These are phyloP conservation scores for Rhodosporidiobolus sp. DNA, from an alignment of 768 basidiomycete genomes.

Conservation along the genomic window DNA sequence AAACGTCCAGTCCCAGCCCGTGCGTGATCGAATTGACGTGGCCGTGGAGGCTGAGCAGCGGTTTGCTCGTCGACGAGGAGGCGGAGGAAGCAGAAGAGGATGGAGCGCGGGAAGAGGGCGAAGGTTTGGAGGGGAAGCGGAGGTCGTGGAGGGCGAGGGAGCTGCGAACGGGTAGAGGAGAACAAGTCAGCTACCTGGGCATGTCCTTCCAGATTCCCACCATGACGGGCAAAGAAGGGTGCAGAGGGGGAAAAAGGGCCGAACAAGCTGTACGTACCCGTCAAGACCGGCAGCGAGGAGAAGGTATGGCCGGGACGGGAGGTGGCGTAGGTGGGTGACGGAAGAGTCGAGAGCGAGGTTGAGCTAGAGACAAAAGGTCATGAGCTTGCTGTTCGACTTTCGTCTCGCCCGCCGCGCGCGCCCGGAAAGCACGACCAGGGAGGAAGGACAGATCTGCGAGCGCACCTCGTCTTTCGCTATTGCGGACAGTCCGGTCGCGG, in stretches of 20 bases:
- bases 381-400: no score
- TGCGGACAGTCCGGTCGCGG: background rate
- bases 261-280: slow-evolving; percentile 20
- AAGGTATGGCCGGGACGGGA: slow-evolving; percentile 13
- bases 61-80: background rate
- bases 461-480: slow-evolving; percentile 15
- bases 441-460: no score
- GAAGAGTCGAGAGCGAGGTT: slow-evolving; percentile 9
- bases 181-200: background rate
- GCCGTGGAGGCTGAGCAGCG: slow-evolving; percentile 8
- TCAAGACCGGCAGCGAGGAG: slow-evolving; percentile 21
- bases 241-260: no score
- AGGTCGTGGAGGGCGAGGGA: slow-evolving; percentile 32
- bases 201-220: no score
- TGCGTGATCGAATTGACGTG: slow-evolving; percentile 26
- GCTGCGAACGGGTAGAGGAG: background rate
- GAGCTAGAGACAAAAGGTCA: slow-evolving; percentile 2
- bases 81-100: background rate
- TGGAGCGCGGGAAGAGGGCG: background rate
- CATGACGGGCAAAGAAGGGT: no score
- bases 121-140: background rate
- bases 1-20: slow-evolving; percentile 28
- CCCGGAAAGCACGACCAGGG: background rate
- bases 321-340: slow-evolving; percentile 19
- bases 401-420: no score